Evolutionary conservation across 805 yeast species (phyloP).

Genomic region (Yamadazyma philogaea): DNA sequence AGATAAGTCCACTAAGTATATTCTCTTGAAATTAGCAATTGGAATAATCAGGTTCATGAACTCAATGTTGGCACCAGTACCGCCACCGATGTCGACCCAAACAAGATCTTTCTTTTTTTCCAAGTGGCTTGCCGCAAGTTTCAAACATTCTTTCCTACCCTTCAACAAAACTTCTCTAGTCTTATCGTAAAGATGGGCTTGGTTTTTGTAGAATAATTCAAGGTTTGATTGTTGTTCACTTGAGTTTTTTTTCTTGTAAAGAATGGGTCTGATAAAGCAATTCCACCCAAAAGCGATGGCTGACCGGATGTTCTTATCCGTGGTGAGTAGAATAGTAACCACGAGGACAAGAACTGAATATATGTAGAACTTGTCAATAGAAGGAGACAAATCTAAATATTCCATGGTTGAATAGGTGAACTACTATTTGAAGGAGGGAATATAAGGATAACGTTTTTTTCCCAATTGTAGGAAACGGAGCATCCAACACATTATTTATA

Average conservation of each 20-base stretch:
- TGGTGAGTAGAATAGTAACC: not conserved
- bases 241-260: constrained; percentile 24
- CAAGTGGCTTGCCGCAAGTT: constrained; percentile 58
- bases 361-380: constrained; percentile 1
- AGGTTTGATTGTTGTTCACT: constrained; percentile 53
- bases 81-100: constrained; percentile 85
- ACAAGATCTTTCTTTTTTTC: constrained; percentile 44
- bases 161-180: constrained; percentile 65
- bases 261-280: constrained; percentile 61
- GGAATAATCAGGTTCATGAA: constrained; percentile 59
- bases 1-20: constrained; percentile 72
- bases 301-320: constrained; percentile 14
- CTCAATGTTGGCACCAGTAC: constrained; percentile 81
- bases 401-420: constrained; percentile 11
- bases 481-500: not conserved
- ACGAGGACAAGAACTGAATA: not conserved
- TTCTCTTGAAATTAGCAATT: constrained; percentile 53
- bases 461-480: not conserved
- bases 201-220: constrained; percentile 71
- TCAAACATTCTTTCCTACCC: constrained; percentile 67
- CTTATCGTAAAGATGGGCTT: constrained; percentile 72
- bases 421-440: too few relatives aligned
- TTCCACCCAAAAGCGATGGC: constrained; percentile 37
- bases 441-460: not conserved
- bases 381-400: constrained; percentile 3